A percentile compares a stretch with the other conserved stretches of the same genome.
These are phyloP conservation scores for Arthrinium puccinioides DNA, from an alignment of 2,329 filamentous ascomycete species.

Conservation along the genomic window DNA sequence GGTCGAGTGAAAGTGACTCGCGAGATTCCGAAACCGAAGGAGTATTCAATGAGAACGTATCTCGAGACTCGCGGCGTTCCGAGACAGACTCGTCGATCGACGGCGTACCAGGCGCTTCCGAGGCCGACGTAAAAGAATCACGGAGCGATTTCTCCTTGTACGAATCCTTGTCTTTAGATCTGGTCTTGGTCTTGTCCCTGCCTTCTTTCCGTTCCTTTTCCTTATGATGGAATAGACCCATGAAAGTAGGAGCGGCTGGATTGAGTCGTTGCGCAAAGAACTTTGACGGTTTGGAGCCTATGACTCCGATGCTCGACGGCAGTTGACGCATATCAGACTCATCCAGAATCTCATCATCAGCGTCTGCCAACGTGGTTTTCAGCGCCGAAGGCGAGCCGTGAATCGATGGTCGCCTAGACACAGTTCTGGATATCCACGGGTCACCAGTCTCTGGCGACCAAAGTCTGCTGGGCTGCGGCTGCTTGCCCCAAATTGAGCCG, in stretches of 20 bases:
- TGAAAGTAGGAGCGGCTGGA: conserved; percentile 84
- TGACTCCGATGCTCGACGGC: conserved; percentile 57
- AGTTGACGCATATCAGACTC: conserved; percentile 47
- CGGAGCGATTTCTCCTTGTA: conserved; percentile 32
- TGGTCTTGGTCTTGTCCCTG: conserved; percentile 29
- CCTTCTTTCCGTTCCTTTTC: conserved; percentile 20
- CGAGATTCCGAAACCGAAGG: conserved; percentile 54
- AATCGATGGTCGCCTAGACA: conserved; percentile 73
- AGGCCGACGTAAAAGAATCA: conserved; percentile 27
- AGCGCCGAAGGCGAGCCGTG: conserved; percentile 65
- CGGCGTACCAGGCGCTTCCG: conserved; percentile 24
- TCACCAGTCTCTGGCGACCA: conserved; percentile 55
- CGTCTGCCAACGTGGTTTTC: conserved; percentile 54
- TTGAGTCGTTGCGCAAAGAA: conserved; percentile 63
- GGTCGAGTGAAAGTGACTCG: conserved; percentile 50
- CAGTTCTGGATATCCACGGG: conserved; percentile 53
- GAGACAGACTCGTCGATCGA: conserved; percentile 41
- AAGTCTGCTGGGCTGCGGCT: conserved; percentile 45
- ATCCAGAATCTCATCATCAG: conserved; percentile 57
- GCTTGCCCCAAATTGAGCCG: conserved; percentile 61
- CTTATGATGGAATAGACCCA: conserved; percentile 52
- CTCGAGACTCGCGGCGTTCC: conserved; percentile 47
- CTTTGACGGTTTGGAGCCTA: conserved; percentile 67
- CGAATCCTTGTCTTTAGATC: conserved; percentile 31
- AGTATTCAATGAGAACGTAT: conserved; percentile 50